A percentile compares a stretch with the other conserved stretches of the same genome.
Conservation (phyloP, 2,329 filamentous ascomycete genomes). For the Pseudogymnoascus sp. region DNA sequence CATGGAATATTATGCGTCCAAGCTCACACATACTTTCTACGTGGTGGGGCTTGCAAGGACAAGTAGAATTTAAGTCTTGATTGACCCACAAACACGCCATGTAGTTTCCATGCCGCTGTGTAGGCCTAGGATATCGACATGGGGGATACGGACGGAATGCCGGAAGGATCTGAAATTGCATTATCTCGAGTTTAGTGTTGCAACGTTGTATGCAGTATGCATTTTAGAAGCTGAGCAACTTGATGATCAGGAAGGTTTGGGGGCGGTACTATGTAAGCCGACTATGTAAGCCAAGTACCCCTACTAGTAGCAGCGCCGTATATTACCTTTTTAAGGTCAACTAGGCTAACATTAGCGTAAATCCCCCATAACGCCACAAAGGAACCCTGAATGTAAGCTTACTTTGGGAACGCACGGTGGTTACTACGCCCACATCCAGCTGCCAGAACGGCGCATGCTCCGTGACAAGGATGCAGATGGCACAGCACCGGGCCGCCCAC, state of each 20-base stretch:
- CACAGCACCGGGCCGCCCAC: background rate
- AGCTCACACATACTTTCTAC: background rate
- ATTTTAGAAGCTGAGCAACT: background rate
- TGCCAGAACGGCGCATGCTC: background rate
- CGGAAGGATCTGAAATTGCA: background rate
- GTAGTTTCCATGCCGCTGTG: background rate
- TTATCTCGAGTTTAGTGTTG: background rate
- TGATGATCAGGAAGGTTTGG: background rate
- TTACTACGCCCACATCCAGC: background rate
- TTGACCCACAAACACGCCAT: background rate
- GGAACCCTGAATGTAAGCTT: background rate
- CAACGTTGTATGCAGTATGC: background rate
- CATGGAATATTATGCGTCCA: background rate
- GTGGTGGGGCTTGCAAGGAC: background rate
- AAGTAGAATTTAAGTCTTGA: background rate
- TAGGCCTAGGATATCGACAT: background rate
- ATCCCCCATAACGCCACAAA: background rate
- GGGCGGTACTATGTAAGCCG: background rate
- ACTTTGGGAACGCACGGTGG: background rate
- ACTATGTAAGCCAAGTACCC: too few species aligned
- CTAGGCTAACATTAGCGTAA: background rate
- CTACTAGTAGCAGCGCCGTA: background rate
- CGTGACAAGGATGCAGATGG: background rate
- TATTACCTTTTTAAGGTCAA: slow-evolving; percentile 1
- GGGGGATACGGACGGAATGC: background rate